Conservation (phyloP, 768 basidiomycete species). For the Naganishia vaughanmartiniae region DNA sequence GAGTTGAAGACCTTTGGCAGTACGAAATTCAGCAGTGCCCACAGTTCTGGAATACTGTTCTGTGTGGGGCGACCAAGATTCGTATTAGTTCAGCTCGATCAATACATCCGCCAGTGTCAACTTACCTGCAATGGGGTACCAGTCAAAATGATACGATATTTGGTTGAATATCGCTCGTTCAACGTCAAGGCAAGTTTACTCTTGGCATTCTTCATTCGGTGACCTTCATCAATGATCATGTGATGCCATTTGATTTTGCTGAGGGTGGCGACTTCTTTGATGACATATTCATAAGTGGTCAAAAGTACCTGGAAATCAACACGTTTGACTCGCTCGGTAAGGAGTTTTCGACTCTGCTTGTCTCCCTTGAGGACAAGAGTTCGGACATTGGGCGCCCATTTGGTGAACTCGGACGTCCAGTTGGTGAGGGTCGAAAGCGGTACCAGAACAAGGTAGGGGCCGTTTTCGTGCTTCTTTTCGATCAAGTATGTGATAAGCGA, state of each 20-base stretch:
- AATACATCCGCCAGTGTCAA: slow-evolving; percentile 3
- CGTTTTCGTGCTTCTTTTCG: slow-evolving; percentile 82
- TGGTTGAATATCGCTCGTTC: slow-evolving; percentile 85
- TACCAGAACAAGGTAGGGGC: slow-evolving; percentile 92
- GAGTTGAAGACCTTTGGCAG: slow-evolving; percentile 97
- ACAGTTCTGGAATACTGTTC: slow-evolving; percentile 53
- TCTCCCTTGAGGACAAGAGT: slow-evolving; percentile 88
- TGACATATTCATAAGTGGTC: slow-evolving; percentile 96
- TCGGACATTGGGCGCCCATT: slow-evolving; percentile 84
- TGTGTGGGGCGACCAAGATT: slow-evolving; percentile 42
- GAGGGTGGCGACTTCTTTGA: slow-evolving; percentile 87
- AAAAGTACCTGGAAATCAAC: slow-evolving; percentile 84
- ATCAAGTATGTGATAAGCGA: slow-evolving; percentile 86
- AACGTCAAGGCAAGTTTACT: slow-evolving; percentile 85
- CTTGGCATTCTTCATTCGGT: slow-evolving; percentile 95
- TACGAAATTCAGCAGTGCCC: slow-evolving; percentile 56
- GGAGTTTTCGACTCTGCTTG: slow-evolving; percentile 71
- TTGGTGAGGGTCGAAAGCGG: slow-evolving; percentile 95
- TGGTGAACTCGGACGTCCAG: slow-evolving; percentile 94
- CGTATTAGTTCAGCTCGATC: slow-evolving; percentile 58
- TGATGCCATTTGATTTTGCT: slow-evolving; percentile 93
- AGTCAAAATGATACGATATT: slow-evolving; percentile 88
- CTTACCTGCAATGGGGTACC: slow-evolving; percentile 81
- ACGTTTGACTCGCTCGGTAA: slow-evolving; percentile 71
- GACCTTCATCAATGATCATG: slow-evolving; percentile 98